A percentile compares a stretch with the other conserved stretches of the same genome.
phyloP scores from a whole-genome alignment of 257 asterid species.

The Solanum lignicaule region DNA sequence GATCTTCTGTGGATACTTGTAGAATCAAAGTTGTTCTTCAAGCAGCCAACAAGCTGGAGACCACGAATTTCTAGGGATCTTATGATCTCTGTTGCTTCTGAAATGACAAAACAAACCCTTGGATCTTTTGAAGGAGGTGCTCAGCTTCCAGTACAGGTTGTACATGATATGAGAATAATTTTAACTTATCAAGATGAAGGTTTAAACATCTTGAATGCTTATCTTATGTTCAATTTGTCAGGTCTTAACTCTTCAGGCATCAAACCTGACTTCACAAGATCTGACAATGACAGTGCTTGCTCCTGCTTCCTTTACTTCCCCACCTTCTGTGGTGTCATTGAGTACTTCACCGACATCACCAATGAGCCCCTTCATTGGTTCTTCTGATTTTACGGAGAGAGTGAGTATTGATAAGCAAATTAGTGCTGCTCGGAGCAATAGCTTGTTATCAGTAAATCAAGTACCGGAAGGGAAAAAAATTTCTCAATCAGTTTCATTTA shows the following conservation, averaged over 20 bases:
- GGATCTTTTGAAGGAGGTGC: constrained; percentile 54
- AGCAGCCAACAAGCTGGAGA: constrained; percentile 83
- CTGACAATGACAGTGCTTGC: constrained; percentile 93
- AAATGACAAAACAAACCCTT: constrained; percentile 62
- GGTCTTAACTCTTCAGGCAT: constrained; percentile 95
- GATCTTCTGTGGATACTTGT: constrained; percentile 18
- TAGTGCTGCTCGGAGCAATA: constrained; percentile 17
- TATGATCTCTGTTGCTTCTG: constrained; percentile 94
- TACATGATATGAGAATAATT: constrained; percentile 10
- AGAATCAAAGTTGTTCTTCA: constrained; percentile 91
- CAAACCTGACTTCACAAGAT: constrained; percentile 80
- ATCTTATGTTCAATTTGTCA: constrained; percentile 33
- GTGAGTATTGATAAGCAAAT: constrained; percentile 27
- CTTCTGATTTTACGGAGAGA: constrained; percentile 33
- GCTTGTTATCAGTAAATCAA: constrained; percentile 21
- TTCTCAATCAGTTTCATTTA: constrained; percentile 21
- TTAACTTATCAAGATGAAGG: constrained; percentile 2
- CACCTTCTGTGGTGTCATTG: constrained; percentile 81
- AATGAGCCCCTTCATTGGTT: constrained; percentile 31
- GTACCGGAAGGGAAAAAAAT: constrained; percentile 30
- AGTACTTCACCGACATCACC: constrained; percentile 59
- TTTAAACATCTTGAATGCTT: constrained; percentile 5
- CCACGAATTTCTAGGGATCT: constrained; percentile 89
- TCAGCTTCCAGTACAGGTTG: constrained; percentile 88
- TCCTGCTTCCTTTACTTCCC: constrained; percentile 90